Base-by-base conservation (phyloP, 345 rosid species). In the Arabis alpina region DNA sequence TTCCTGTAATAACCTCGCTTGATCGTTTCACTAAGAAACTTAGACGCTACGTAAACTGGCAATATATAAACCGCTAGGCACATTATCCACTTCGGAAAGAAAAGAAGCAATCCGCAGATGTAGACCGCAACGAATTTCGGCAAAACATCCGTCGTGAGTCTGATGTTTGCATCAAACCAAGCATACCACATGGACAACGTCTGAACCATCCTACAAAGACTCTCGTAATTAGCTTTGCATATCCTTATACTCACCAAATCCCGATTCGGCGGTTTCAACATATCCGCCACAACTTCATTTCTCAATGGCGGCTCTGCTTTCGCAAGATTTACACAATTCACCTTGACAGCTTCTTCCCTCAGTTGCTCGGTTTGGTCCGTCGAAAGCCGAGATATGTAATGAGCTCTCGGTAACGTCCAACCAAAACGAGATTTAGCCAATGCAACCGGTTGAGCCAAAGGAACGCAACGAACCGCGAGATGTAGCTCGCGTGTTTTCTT, bases 251-350 rank as follows among this genome's bases (percentile, higher is more conserved):
- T 66, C 8, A 50, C 40, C 10, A 36, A 73, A 3, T 2, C 52
- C 28, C 24, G 32, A 42, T n/a, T 58, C 40, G n/a, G 23, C 0
- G 61, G 72, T 6, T 58, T 32, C 60, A 73, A 10, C 61, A 66
- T 73, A 34, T 73, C 77, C 40, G 0, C 23, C 12, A 73, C 77
- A 0, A 73, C 72, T 51, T 73, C 72, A 0, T 8, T n/a, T 59
- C 77, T 41, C 66, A 73, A 42, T 4, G 61, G 45, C 39, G 77
- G 61, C 11, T 30, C 66, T n/a, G 54, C 50, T 23, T 5, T 58
- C 47, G 48, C 53, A 2, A 73, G 44, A 23, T 73, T 66, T 47
- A 0, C 0, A 27, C 72, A 73, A 1, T 25, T 41, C 43, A 66
- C 6, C 0, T 51, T 14, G 3, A 73, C 77, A 0, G 72, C 77